Base-by-base conservation (phyloP, 306 rosid species). In the Lathyrus aphaca region DNA sequence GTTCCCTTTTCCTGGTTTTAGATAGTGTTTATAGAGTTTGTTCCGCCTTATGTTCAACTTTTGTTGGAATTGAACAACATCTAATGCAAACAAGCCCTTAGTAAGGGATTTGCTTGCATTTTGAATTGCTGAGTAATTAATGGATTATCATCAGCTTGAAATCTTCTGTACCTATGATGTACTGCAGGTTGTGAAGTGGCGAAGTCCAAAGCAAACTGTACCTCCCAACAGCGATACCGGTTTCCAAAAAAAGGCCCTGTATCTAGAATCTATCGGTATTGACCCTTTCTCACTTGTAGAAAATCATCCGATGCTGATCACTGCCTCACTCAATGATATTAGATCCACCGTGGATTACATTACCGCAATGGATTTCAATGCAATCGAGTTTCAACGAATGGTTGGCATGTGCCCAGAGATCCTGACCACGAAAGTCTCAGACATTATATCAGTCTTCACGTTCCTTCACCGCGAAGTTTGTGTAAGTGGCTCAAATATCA, bases 351-450 rank as follows among this genome's bases (percentile, higher is more conserved):
- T 91, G 73, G 84, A 82, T 44, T 87, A 79, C 75, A 76, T 88
- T 61, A 78, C 86, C 39, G 80, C 91, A 48, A 74, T 85, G 73
- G 79, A 79, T 23, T 84, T 91, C 86, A 76, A 91, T 1, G 73
- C 90, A 40, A 27, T 80, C 9, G 97, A 85, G 81, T 77, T 88
- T 55, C 89, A 75, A 9, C 83, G 92, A 17, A 80, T 88, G 50
- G 85, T 82, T 46, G 87, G 90, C 50, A 87, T 88, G 95, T 90
- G 97, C 83, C 97, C 96, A 0, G 97, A 85, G 75, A 73, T 88
- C 64, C 91, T 94, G 40, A 75, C 96, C 55, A 84, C 82, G n/a
- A 69, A 68, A 14, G 87, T 80, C 32, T 64, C 92, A 5, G 88
- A 86, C 71, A 59, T 91, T 16, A 66, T 80, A 60, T 95, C 90